These are phyloP conservation scores for Flaveria linearis DNA, from an alignment of 129 eudicot genomes.

Conservation along the genomic window DNA sequence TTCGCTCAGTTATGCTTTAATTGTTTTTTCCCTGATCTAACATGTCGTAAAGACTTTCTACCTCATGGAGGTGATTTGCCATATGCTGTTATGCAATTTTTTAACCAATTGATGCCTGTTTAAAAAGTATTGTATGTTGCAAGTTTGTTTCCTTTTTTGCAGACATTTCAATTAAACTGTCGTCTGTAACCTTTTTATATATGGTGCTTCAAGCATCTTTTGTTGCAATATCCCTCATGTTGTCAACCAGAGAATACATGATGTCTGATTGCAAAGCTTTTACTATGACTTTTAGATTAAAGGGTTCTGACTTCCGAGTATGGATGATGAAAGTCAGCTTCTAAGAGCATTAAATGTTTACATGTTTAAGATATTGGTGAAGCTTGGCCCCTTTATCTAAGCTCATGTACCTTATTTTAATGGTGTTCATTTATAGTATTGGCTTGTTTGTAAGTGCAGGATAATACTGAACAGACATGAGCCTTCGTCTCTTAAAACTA, in stretches of 20 bases:
- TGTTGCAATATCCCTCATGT: slow-evolving; percentile 45
- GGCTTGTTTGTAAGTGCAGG: slow-evolving; percentile 44
- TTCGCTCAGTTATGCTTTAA: too few relatives aligned
- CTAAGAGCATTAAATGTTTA: slow-evolving; percentile 94
- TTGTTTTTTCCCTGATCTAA: slow-evolving; percentile 3
- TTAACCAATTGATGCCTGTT: too few relatives aligned
- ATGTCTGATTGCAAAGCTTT: slow-evolving; percentile 86
- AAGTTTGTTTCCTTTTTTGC: too few relatives aligned
- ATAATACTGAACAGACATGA: slow-evolving; percentile 93
- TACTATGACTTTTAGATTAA: slow-evolving; percentile 98
- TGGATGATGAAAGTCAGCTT: slow-evolving; percentile 98
- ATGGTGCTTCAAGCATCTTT: too few relatives aligned
- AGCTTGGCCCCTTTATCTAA: background rate
- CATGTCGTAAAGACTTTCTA: slow-evolving; percentile 96
- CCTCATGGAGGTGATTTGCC: slow-evolving; percentile 79
- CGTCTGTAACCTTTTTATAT: too few relatives aligned
- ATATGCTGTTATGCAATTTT: background rate
- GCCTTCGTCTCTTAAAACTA: slow-evolving; percentile 77
- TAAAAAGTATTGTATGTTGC: too few relatives aligned
- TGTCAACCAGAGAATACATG: slow-evolving; percentile 83
- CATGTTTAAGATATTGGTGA: slow-evolving; percentile 80
- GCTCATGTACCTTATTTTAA: background rate
- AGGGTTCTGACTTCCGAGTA: slow-evolving; percentile 67
- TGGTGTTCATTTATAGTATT: slow-evolving; percentile 14
- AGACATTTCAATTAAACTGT: too few relatives aligned